Conservation (phyloP, 2,329 filamentous ascomycete species). For the Colletotrichum spinosum region DNA sequence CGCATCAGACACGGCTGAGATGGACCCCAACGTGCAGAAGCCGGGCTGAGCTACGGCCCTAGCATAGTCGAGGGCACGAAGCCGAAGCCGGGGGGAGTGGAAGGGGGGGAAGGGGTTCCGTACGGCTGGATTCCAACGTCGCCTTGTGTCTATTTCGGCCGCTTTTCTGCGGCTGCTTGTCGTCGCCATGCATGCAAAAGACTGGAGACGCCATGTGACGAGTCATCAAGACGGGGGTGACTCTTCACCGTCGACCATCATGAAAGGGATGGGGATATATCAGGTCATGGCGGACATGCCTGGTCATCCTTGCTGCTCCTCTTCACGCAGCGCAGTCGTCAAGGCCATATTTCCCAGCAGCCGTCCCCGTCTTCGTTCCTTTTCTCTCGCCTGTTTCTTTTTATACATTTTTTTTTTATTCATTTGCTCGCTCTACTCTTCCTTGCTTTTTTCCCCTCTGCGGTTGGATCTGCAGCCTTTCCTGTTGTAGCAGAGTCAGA, state of each 20-base stretch:
- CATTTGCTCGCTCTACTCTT: conserved; percentile 3
- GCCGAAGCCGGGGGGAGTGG: too few species aligned
- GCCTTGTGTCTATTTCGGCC: conserved; percentile 21
- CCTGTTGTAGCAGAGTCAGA: background rate
- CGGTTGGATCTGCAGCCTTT: background rate
- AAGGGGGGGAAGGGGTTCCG: background rate
- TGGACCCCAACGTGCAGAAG: background rate
- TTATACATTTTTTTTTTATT: conserved; percentile 21
- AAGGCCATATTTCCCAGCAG: background rate
- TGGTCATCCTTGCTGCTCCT: conserved; percentile 18
- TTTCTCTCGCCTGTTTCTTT: conserved; percentile 7
- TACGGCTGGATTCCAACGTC: background rate
- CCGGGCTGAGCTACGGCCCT: too few species aligned
- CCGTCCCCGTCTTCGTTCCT: background rate
- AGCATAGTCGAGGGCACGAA: too few species aligned
- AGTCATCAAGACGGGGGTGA: conserved; percentile 4
- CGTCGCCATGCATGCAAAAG: background rate
- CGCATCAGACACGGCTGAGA: conserved; percentile 6
- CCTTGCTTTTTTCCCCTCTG: conserved; percentile 14
- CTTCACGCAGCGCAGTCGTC: conserved; percentile 5
- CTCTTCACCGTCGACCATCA: conserved; percentile 14
- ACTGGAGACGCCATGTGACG: conserved; percentile 11
- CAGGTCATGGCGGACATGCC: conserved; percentile 15
- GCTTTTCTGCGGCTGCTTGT: conserved; percentile 1
- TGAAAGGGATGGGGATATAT: conserved; percentile 26